A percentile compares a stretch with the other conserved stretches of the same genome.
Evolutionary conservation across 768 basidiomycete genomes (phyloP).

Genomic region (Agrocybe pediades): DNA sequence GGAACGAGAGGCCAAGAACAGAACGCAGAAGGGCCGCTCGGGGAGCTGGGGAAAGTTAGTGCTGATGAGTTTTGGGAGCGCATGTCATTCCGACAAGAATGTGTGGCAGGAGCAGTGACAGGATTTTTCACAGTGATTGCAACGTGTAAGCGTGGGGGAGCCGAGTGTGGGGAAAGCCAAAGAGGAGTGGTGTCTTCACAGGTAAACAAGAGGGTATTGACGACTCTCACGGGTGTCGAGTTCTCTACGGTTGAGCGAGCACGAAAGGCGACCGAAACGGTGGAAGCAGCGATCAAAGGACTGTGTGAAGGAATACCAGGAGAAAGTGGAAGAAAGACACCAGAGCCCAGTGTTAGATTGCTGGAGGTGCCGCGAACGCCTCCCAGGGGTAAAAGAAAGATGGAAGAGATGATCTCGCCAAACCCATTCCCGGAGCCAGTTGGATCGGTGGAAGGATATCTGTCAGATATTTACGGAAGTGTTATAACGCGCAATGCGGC

Average conservation of each 20-base stretch:
- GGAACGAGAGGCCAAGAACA: slow-evolving; percentile 23
- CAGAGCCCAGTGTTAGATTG: slow-evolving; percentile 37
- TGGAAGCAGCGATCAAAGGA: slow-evolving; percentile 69
- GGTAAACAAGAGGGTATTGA: slow-evolving; percentile 70
- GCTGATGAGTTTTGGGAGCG: slow-evolving; percentile 95
- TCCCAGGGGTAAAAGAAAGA: slow-evolving; percentile 33
- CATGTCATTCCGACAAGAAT: slow-evolving; percentile 96
- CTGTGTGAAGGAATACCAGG: slow-evolving; percentile 65
- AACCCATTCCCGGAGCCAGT: slow-evolving; percentile 71
- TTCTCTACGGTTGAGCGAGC: slow-evolving; percentile 71
- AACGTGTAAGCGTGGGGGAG: slow-evolving; percentile 21
- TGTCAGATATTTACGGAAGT: slow-evolving; percentile 61
- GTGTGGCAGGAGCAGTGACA: slow-evolving; percentile 85
- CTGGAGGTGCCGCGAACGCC: slow-evolving; percentile 56
- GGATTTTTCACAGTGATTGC: slow-evolving; percentile 84
- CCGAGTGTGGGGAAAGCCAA: slow-evolving; percentile 52
- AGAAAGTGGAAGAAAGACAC: slow-evolving; percentile 33
- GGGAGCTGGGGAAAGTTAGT: slow-evolving; percentile 60
- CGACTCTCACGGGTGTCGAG: slow-evolving; percentile 71
- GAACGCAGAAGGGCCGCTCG: slow-evolving; percentile 36
- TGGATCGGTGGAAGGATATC: slow-evolving; percentile 61
- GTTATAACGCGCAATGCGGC: slow-evolving; percentile 52
- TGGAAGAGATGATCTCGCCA: slow-evolving; percentile 53
- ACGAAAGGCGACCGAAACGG: slow-evolving; percentile 66
- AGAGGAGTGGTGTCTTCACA: slow-evolving; percentile 62